Conservation (phyloP, 441 rosid species). For the Rhodomyrtus psidioides region DNA sequence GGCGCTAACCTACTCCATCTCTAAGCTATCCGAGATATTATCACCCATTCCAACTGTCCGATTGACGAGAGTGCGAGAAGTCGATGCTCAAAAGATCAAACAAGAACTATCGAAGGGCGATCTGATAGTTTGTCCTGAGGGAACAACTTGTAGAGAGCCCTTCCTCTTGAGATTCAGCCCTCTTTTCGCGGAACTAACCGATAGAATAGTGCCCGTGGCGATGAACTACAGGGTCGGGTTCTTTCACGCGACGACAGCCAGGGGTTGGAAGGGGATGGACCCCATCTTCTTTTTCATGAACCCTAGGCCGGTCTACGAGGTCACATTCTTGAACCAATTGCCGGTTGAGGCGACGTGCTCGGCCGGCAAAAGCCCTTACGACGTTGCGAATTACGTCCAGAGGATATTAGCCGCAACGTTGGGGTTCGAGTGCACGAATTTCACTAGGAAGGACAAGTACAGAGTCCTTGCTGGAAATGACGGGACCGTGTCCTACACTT, state of each 20-base stretch:
- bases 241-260: constrained; percentile 89
- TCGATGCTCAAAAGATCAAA: constrained; percentile 64
- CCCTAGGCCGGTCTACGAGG: constrained; percentile 84
- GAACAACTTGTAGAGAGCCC: constrained; percentile 95
- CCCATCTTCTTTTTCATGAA: constrained; percentile 94
- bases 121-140: constrained; percentile 80
- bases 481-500: constrained; percentile 58
- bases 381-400: constrained; percentile 87
- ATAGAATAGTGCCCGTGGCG: constrained; percentile 80
- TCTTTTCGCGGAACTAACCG: constrained; percentile 78
- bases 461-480: constrained; percentile 82
- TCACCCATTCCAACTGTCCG: constrained; percentile 85
- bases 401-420: constrained; percentile 76
- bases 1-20: constrained; percentile 84
- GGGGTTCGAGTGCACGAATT: constrained; percentile 88
- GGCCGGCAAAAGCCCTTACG: constrained; percentile 82
- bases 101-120: constrained; percentile 50
- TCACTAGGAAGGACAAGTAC: constrained; percentile 86
- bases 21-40: constrained; percentile 66
- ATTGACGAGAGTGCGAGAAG: constrained; percentile 59
- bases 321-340: constrained; percentile 76
- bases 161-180: constrained; percentile 77
- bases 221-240: constrained; percentile 81
- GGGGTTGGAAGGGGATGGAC: constrained; percentile 87
- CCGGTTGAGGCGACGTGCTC: constrained; percentile 83